A percentile compares a stretch with the other conserved stretches of the same genome.
Evolutionary conservation across 192 early-diverging fungal genomes (phyloP).

Genomic region (Martensiomyces pterosporus): DNA sequence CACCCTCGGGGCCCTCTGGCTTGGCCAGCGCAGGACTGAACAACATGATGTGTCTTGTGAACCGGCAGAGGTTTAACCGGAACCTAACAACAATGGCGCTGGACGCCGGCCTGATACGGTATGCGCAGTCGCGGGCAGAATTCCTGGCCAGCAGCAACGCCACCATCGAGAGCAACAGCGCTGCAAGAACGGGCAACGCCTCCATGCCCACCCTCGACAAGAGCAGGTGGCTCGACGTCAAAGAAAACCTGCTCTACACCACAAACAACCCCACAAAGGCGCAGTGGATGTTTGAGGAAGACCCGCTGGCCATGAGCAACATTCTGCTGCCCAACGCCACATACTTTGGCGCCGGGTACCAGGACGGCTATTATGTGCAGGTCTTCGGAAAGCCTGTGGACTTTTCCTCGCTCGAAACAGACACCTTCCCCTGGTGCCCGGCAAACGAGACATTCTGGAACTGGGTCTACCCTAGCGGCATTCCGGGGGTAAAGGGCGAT

Average conservation of each 20-base stretch:
- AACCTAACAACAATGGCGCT: conserved; percentile 19
- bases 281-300: conserved; percentile 28
- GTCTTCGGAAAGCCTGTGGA: conserved; percentile 25
- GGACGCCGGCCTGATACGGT: conserved; percentile 26
- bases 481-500: background rate
- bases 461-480: conserved; percentile 37
- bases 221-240: conserved; percentile 23
- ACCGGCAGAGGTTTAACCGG: conserved; percentile 28
- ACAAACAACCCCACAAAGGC: conserved; percentile 35
- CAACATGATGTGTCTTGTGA: conserved; percentile 37
- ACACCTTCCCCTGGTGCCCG: conserved; percentile 24
- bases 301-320: conserved; percentile 1
- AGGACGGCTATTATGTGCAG: conserved; percentile 39
- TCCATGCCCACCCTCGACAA: conserved; percentile 17
- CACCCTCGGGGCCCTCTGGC: conserved; percentile 17
- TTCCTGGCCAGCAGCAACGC: conserved; percentile 3
- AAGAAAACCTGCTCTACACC: conserved; percentile 26
- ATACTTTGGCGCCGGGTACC: conserved; percentile 29
- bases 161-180: conserved; percentile 7
- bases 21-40: conserved; percentile 20
- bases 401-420: background rate
- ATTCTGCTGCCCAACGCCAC: conserved; percentile 2
- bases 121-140: conserved; percentile 38
- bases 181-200: conserved; percentile 2
- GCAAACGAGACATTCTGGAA: conserved; percentile 40